A percentile compares a stretch with the other conserved stretches of the same genome.
Conservation (phyloP, 768 basidiomycete genomes). For the Leccinum olivaceopallidum region DNA sequence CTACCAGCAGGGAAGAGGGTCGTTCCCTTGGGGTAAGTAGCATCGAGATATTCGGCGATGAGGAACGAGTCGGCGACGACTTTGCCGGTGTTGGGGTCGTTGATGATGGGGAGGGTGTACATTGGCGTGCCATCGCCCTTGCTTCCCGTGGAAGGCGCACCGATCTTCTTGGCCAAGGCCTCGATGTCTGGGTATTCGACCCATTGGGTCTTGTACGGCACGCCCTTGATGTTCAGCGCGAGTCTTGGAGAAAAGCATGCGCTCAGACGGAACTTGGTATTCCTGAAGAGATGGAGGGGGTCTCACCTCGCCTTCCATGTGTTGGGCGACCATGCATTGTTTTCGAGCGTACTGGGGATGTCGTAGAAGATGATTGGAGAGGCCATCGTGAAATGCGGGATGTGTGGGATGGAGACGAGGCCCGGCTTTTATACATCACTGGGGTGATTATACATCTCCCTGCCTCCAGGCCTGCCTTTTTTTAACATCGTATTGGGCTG, state of each 20-base stretch:
- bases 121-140: conserved; percentile 32
- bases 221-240: conserved; percentile 41
- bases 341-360: conserved; percentile 36
- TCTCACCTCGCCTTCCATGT: conserved; percentile 46
- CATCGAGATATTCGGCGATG: conserved; percentile 50
- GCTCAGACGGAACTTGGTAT: neutral
- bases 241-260: conserved; percentile 21
- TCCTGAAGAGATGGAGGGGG: neutral
- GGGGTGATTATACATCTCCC: neutral
- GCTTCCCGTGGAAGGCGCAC: conserved; percentile 33
- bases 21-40: conserved; percentile 36
- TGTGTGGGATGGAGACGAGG: neutral
- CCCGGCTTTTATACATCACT: conserved; percentile 6
- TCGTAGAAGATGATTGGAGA: conserved; percentile 44
- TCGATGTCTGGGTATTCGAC: conserved; percentile 46
- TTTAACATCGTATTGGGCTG: neutral
- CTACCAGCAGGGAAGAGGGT: conserved; percentile 43
- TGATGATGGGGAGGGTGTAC: conserved; percentile 45
- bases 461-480: neutral
- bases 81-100: conserved; percentile 38
- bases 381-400: conserved; percentile 21
- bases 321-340: conserved; percentile 44
- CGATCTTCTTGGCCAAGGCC: conserved; percentile 31
- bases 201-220: conserved; percentile 45
- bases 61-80: conserved; percentile 17